Evolutionary conservation across 208 protist species (phyloP).

Genomic region (Vickermania spadyakhi): DNA sequence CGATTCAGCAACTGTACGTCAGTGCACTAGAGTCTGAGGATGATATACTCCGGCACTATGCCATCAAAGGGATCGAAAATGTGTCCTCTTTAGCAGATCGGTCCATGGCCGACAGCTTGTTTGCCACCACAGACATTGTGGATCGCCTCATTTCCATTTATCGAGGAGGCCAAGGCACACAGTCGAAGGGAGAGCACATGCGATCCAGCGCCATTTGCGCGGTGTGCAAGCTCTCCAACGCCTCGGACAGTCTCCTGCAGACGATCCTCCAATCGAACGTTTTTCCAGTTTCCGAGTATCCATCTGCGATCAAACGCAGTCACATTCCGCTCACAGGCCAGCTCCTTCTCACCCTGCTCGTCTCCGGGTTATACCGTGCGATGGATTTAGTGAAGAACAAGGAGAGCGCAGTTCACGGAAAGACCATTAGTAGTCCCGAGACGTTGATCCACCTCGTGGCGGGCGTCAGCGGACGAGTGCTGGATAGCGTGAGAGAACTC

Average conservation of each 20-base stretch:
- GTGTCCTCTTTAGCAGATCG: constrained; percentile 55
- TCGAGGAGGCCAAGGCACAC: constrained; percentile 17
- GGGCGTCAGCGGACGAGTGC: constrained; percentile 15
- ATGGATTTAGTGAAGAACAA: constrained; percentile 42
- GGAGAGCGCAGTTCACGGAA: constrained; percentile 31
- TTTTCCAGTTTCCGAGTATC: constrained; percentile 38
- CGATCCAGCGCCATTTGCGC: constrained; percentile 71
- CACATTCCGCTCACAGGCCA: constrained; percentile 50
- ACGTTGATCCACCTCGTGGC: constrained; percentile 14
- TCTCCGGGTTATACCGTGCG: constrained; percentile 43
- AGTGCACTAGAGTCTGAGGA: constrained; percentile 49
- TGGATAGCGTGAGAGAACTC: constrained; percentile 15
- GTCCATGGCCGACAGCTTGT: constrained; percentile 30
- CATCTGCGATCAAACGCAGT: constrained; percentile 23
- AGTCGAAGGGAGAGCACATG: constrained; percentile 68
- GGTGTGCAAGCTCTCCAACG: constrained; percentile 58
- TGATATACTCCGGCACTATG: constrained; percentile 84
- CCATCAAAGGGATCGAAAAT: constrained; percentile 87
- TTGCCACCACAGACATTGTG: constrained; percentile 42
- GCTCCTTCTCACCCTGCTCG: constrained; percentile 70
- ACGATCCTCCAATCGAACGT: constrained; percentile 35
- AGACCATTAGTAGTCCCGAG: not conserved
- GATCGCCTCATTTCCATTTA: constrained; percentile 59
- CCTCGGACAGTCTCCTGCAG: constrained; percentile 53
- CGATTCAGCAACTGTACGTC: constrained; percentile 35